Evolutionary conservation across 495 filamentous ascomycete genomes (phyloP), one percentile per base, ranked within the genome.

Genomic region (Penicillium diatomitis): DNA sequence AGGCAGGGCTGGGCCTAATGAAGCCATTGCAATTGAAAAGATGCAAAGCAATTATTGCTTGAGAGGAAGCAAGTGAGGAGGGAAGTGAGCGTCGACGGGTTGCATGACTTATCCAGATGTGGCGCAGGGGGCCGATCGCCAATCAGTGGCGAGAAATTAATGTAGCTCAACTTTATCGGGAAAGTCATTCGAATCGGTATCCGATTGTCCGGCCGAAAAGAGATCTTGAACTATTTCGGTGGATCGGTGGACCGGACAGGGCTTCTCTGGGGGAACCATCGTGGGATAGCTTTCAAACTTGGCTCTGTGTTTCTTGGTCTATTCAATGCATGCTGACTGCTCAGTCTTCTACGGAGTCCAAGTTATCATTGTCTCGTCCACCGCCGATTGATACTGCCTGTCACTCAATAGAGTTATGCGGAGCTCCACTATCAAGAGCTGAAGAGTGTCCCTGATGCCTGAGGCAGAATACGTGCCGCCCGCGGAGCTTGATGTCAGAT

Each of bases 11-110:
- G 55, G 52, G 43, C 64, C 63, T 38, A 68, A 47, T 32, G 62
- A 61, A 43, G 69, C 69, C 71, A 74, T 74, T 42, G 46, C 56
- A 53, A 51, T 32, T 37, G 56, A 20, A 11, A 32, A 42, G 38
- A 35, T 44, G 49, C 43, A 20, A 20, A 20, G 20, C 20, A 56
- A 34, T 28, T 36, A 27, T 10, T 29, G 44, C 44, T 30, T 34
- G 35, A 36, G 56, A 48, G 32, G 32, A 50, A 47, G 44, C 39
- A 51, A 55, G 52, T 59, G 49, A 47, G 44, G 41, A 51, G 54
- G 52, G 58, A 56, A 44, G 40, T 30, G 30, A 38, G 44, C 38
- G 35, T 5, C 47, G 11, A 31, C 37, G 32, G 46, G 48, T 38
- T 46, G 55, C 43, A 41, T 44, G 50, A 51, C 55, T 60, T 45